Evolutionary conservation across 305 asterid genomes (phyloP).

Genomic region (Solanum hybrid): DNA sequence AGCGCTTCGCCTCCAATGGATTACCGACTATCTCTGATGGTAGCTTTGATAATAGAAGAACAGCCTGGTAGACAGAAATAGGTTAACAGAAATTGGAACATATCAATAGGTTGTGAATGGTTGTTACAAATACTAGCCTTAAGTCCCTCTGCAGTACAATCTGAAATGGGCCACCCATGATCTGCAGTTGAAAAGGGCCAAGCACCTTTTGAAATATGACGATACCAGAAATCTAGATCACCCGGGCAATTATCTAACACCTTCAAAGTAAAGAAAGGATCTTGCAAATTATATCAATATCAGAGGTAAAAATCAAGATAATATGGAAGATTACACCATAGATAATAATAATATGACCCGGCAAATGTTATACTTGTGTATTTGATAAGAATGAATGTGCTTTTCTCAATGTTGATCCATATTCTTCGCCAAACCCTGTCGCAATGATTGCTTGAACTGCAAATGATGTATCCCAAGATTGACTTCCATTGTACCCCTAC

Average conservation of each 20-base stretch:
- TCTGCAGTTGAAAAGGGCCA: conserved; percentile 99
- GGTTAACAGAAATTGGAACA: conserved; percentile 4
- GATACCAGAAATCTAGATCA: conserved; percentile 57
- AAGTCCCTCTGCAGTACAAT: conserved; percentile 93
- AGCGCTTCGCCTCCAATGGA: conserved; percentile 42
- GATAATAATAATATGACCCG: conserved; percentile 8
- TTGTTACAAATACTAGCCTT: conserved; percentile 30
- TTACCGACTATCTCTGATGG: conserved; percentile 63
- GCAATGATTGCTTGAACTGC: conserved; percentile 78
- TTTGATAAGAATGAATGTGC: conserved; percentile 63
- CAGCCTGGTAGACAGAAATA: conserved; percentile 40
- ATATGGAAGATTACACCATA: conserved; percentile 5
- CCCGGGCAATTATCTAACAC: conserved; percentile 81
- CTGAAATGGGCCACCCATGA: conserved; percentile 97
- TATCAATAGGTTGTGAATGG: background rate
- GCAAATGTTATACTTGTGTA: conserved; percentile 48
- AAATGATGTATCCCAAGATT: conserved; percentile 79
- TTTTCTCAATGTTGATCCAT: conserved; percentile 48
- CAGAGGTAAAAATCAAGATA: conserved; percentile 4
- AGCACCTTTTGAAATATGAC: conserved; percentile 96
- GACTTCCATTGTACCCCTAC: conserved; percentile 98
- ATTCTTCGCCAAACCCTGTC: conserved; percentile 57
- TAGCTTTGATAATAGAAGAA: conserved; percentile 46
- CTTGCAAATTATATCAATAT: conserved; percentile 2
- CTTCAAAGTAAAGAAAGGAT: conserved; percentile 31